phyloP scores from a whole-genome alignment of 2,329 filamentous ascomycete genomes.

The Pseudonectria foliicola region DNA sequence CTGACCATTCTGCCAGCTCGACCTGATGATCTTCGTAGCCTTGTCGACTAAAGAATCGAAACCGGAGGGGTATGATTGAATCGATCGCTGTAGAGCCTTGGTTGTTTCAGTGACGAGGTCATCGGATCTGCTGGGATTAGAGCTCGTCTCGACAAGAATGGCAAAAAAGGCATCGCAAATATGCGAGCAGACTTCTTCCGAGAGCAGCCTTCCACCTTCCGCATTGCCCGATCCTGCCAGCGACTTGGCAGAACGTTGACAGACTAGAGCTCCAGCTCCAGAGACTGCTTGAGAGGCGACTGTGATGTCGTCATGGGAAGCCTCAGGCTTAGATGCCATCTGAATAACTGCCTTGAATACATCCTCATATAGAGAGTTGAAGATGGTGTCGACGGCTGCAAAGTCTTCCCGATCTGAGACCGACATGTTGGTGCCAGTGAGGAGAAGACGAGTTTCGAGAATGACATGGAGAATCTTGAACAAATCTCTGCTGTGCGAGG shows the following conservation, averaged over 20 bases:
- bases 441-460: constrained; percentile 37
- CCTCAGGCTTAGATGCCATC: constrained; percentile 18
- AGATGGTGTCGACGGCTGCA: constrained; percentile 27
- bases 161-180: constrained; percentile 31
- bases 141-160: constrained; percentile 20
- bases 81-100: constrained; percentile 33
- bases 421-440: constrained; percentile 28
- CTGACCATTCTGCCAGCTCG: constrained; percentile 13
- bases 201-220: constrained; percentile 21
- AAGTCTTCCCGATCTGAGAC: constrained; percentile 32
- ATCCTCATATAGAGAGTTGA: constrained; percentile 36
- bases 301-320: constrained; percentile 32
- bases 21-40: constrained; percentile 19
- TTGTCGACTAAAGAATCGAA: constrained; percentile 28
- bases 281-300: constrained; percentile 37
- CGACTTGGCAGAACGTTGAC: constrained; percentile 28
- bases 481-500: constrained; percentile 44
- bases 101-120: constrained; percentile 36
- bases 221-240: constrained; percentile 1
- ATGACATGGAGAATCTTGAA: constrained; percentile 44
- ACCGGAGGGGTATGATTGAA: constrained; percentile 28
- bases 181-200: constrained; percentile 27
- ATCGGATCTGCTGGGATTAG: constrained; percentile 19
- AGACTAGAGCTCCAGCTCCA: constrained; percentile 38
- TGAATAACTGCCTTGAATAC: constrained; percentile 34